Evolutionary conservation across 805 yeast species (phyloP).

Genomic region (Sugiyamaella valdiviana): DNA sequence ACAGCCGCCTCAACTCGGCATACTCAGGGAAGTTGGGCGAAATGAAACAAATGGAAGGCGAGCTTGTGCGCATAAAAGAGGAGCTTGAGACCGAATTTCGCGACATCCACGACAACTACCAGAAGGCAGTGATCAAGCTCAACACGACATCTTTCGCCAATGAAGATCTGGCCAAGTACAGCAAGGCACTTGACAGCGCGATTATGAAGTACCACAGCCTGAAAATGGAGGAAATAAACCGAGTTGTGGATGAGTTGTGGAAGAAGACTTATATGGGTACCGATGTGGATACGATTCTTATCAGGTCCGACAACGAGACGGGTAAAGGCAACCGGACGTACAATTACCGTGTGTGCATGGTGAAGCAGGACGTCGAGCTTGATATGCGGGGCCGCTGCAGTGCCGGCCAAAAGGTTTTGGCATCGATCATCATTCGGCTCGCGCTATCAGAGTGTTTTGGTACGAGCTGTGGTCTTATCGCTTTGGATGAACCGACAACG

Average conservation of each 20-base stretch:
- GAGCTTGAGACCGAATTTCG: constrained; percentile 69
- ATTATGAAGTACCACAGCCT: constrained; percentile 87
- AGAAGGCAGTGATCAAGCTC: constrained; percentile 64
- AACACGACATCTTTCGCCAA: constrained; percentile 71
- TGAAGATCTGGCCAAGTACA: constrained; percentile 74
- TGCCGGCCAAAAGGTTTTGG: constrained; percentile 94
- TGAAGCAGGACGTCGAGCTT: constrained; percentile 80
- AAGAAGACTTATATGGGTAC: constrained; percentile 89
- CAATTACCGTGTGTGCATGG: constrained; percentile 92
- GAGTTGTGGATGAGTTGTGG: constrained; percentile 88
- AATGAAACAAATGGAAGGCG: constrained; percentile 72
- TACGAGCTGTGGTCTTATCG: constrained; percentile 87
- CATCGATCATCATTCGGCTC: constrained; percentile 82
- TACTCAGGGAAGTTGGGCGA: constrained; percentile 82
- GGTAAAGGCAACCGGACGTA: constrained; percentile 55
- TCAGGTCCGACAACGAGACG: constrained; percentile 68
- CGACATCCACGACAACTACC: constrained; percentile 57
- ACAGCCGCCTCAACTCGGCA: constrained; percentile 51
- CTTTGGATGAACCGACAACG: constrained; percentile 96
- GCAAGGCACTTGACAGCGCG: constrained; percentile 83
- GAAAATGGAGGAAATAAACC: constrained; percentile 89
- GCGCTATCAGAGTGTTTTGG: constrained; percentile 97
- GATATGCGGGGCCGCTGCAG: constrained; percentile 99
- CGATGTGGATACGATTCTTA: constrained; percentile 85
- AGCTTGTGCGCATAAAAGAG: constrained; percentile 45